Conservation (phyloP, 306 rosid genomes). For the Quercus variabilis region DNA sequence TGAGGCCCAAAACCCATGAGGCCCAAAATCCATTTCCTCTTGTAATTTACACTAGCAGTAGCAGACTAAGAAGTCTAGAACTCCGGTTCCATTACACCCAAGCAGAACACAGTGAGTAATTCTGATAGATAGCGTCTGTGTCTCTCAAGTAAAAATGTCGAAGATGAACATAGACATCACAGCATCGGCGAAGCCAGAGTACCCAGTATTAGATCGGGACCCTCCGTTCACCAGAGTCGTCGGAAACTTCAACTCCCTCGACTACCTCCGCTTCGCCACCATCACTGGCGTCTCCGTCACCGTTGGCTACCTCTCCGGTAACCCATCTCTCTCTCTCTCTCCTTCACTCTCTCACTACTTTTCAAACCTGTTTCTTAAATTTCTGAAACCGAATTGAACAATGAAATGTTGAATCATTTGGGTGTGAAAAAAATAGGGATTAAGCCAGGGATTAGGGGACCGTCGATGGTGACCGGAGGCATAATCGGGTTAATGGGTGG, state of each 20-base stretch:
- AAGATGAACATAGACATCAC: slow-evolving; percentile 93
- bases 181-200: slow-evolving; percentile 83
- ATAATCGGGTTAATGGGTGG: slow-evolving; percentile 90
- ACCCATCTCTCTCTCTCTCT: background rate
- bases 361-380: background rate
- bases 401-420: background rate
- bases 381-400: background rate
- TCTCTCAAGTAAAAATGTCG: background rate
- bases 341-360: background rate
- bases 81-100: too few relatives aligned
- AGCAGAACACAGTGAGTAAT: background rate
- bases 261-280: slow-evolving; percentile 80
- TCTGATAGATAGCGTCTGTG: background rate
- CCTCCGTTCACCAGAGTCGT: slow-evolving; percentile 92
- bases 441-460: slow-evolving; percentile 90
- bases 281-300: slow-evolving; percentile 91
- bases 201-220: slow-evolving; percentile 85
- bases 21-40: background rate
- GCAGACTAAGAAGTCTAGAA: background rate
- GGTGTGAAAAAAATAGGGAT: slow-evolving; percentile 44
- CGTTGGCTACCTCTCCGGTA: slow-evolving; percentile 93
- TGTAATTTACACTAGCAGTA: background rate
- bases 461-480: slow-evolving; percentile 97
- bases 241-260: slow-evolving; percentile 77
- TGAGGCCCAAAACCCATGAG: background rate